These are phyloP conservation scores for Colletotrichum agaves DNA, from an alignment of 2,329 filamentous ascomycete species.

Conservation along the genomic window DNA sequence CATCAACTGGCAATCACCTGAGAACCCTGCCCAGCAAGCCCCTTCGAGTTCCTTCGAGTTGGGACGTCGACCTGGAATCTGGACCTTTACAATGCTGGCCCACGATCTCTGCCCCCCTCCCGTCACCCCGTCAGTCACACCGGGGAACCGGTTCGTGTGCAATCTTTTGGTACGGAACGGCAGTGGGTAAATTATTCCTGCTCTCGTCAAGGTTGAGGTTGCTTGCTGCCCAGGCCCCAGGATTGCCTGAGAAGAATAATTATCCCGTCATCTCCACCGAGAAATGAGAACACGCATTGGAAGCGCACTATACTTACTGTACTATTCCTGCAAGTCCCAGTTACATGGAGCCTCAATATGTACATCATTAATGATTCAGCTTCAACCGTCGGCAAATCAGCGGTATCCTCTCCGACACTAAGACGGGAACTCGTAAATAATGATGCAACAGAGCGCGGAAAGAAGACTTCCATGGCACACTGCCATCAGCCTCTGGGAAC, in stretches of 20 bases:
- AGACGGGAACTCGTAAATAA: neutral
- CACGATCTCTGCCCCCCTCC: conserved; percentile 12
- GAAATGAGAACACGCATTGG: neutral
- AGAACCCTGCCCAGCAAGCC: neutral
- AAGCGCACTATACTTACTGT: neutral
- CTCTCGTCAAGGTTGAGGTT: neutral
- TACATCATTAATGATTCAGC: neutral
- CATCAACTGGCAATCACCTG: conserved; percentile 13
- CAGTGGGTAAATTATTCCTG: neutral
- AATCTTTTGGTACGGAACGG: conserved; percentile 14
- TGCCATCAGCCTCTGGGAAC: neutral
- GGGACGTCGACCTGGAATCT: conserved; percentile 15
- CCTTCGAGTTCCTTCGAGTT: neutral
- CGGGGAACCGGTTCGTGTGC: conserved; percentile 10
- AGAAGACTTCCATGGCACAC: neutral
- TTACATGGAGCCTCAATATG: conserved; percentile 18
- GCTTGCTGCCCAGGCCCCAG: conserved; percentile 6
- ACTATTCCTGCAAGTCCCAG: conserved; percentile 10
- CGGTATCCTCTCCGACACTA: neutral
- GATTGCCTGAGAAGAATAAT: neutral
- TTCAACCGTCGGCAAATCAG: conserved; percentile 11
- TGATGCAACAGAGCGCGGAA: neutral
- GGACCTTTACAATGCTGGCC: neutral
- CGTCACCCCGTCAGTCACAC: conserved; percentile 5
- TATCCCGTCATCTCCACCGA: conserved; percentile 11